Evolutionary conservation across 257 asterid genomes (phyloP), one percentile per base, ranked within the genome.

Genomic region (Rehmannia glutinosa): DNA sequence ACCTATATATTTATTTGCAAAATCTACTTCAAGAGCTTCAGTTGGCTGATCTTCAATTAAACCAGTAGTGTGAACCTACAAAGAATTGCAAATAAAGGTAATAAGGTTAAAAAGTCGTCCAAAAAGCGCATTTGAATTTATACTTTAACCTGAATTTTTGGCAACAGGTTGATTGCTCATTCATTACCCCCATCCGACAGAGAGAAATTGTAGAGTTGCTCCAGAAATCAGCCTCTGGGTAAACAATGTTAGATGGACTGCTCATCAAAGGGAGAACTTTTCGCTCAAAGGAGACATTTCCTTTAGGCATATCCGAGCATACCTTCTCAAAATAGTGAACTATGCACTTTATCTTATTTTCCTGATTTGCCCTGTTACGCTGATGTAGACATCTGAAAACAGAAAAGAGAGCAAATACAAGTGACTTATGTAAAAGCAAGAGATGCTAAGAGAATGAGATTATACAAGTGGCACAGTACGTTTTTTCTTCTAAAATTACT

Each of bases 1-100:
- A 49, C 98, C 98, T 16, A 92, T 62, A 76, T 71, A 82, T 75
- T 78, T 82, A 73, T 90, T 90, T 27, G 98, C 98, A 49, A 92
- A 89, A 79, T 92, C 98, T 54, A 90, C 97, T 80, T 90, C 97
- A 57, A 92, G 78, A 66, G 89, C 89, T 70, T 87, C 95, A 24
- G 38, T 32, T 24, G 73, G 15, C 23, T 84, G 95, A 79, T 92
- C 95, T 78, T 89, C 97, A 49, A 92, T 92, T 36, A 86, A 77
- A 47, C 96, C 92, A 49, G 85, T 82, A 56, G 52, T 51, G 32
- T 39, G 63, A 75, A 81, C 95, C 98, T 92, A 41, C 16, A 3
- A 6, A 33, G 3, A 3, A 3, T 73, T 8, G 20, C 38, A 33
- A 33, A 3, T 4, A 3, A 3, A 33, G 38, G 8, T 33, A 33